Base-by-base conservation (phyloP, 1,284 basidiomycete genomes). In the Pholiota adiposa region DNA sequence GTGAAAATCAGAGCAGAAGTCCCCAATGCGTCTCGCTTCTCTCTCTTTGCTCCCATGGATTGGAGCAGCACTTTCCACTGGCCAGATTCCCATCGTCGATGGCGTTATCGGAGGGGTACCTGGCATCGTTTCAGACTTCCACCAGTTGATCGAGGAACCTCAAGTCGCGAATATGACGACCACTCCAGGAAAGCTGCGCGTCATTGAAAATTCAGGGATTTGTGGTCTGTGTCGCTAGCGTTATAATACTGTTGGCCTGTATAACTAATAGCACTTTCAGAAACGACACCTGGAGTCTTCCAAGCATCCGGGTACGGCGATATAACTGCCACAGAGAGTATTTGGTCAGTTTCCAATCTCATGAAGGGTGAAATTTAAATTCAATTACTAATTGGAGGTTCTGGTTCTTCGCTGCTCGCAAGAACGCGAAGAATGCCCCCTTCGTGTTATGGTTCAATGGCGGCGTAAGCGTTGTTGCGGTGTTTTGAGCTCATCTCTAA, bases 381-480 rank as follows among this genome's bases (percentile, higher is more conserved):
- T 4, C 21, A 40, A 48, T 50, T 43, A 36, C 19, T 11, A 12
- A 29, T 29, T 12, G 9, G 29, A 86, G 83, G 80, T 88, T 88
- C 70, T 88, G 87, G 86, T 88, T 86, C 72, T 89, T 89, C 63
- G 85, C 77, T 36, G 80, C 87, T 1, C 81, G 86, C 34, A 81
- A 83, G 50, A 81, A 82, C 63, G 77, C 85, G 0, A 77, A 80
- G 23, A 82, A 75, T 2, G 86, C 86, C 2, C 85, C 87, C 31
- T 73, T 88, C 29, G 77, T 83, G 12, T 76, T 88, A 46, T 88
- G 87, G 86, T 81, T 89, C 60, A 87, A 87, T 67, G 86, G 86
- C 46, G 86, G 85, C 5, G 85, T 87, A 67, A 64, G 81, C 73
- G 2, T 25, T 33, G 11, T 51, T 36, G 9, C 14, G 36, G 6